Evolutionary conservation across 106 monocot genomes (phyloP), one percentile per base, ranked within the genome.

Genomic region (Phalaenopsis equestris): DNA sequence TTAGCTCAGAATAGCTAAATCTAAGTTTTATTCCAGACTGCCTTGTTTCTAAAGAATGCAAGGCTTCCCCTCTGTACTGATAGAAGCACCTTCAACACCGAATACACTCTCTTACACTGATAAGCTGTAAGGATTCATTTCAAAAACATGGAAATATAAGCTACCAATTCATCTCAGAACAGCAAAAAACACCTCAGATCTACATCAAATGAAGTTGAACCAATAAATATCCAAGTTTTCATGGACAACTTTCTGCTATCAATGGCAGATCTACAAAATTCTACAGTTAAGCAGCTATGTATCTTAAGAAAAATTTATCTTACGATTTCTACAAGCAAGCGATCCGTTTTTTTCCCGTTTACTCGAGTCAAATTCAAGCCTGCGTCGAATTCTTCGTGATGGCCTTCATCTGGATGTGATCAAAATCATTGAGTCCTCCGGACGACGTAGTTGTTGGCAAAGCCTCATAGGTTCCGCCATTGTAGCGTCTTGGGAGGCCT

Each of bases 401-500:
- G 18, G 57, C 17, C 57, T 78, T 78, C 78, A 78, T 78, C 78
- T 78, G 78, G 41, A 78, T 36, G 57, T 78, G 78, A 42, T 78
- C 78, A 15, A 78, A 41, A 16, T 78, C 78, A 16, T 5, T 12
- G 2, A 78, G 78, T 41, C 56, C 78, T 2, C 78, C 78, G 39
- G 56, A 38, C 52, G 41, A 78, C 57, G 78, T 57, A 38, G 56
- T 57, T 38, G 78, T 78, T 2, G 78, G 57, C 57, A 78, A 48
- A 42, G 57, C 56, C 55, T 78, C 78, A 57, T 78, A 78, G 3
- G 78, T 38, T 55, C 78, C 78, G 17, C 55, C 56, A 58, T 58
- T 58, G 57, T 58, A 18, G 39, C 78, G 52, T 41, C 78, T 78
- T 5, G 38, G 30, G 41, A 16, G 88, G 77, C 95, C 88, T 18